These are phyloP conservation scores for Galerina sulciceps DNA, from an alignment of 768 basidiomycete species.

Conservation along the genomic window DNA sequence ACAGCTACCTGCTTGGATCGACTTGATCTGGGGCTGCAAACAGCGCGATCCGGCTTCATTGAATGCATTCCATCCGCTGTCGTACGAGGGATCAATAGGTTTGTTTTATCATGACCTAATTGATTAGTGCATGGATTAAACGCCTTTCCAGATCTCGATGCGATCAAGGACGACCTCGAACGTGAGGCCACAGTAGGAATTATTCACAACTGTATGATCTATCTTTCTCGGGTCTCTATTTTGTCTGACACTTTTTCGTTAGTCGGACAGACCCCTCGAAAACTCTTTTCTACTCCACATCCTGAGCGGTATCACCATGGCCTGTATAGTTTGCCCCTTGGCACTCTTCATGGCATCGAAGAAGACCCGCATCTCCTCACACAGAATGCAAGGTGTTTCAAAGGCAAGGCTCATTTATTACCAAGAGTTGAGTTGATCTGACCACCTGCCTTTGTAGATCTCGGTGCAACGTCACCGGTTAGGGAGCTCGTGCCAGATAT, in stretches of 20 bases:
- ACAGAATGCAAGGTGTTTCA: conserved; percentile 59
- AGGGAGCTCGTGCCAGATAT: conserved; percentile 59
- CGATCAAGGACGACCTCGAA: conserved; percentile 85
- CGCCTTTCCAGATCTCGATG: conserved; percentile 68
- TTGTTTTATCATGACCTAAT: conserved; percentile 11
- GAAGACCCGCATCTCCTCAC: conserved; percentile 78
- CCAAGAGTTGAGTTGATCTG: not conserved
- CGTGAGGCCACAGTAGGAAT: conserved; percentile 93
- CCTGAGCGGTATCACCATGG: conserved; percentile 77
- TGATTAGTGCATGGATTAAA: not conserved
- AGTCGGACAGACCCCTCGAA: conserved; percentile 93
- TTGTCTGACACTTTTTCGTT: conserved; percentile 4
- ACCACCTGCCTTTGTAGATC: conserved; percentile 37
- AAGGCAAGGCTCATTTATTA: conserved; percentile 42
- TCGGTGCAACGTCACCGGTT: conserved; percentile 51
- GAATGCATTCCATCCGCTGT: conserved; percentile 92
- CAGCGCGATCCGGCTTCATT: conserved; percentile 77
- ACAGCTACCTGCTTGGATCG: conserved; percentile 88
- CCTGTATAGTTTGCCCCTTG: conserved; percentile 71
- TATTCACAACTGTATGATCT: conserved; percentile 83
- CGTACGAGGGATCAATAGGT: conserved; percentile 92
- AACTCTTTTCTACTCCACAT: conserved; percentile 80
- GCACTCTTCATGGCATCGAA: conserved; percentile 74
- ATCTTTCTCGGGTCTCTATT: not conserved
- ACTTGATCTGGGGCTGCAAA: conserved; percentile 89